Evolutionary conservation across 192 early-diverging fungal genomes (phyloP).

Genomic region (Backusella psychrophila): DNA sequence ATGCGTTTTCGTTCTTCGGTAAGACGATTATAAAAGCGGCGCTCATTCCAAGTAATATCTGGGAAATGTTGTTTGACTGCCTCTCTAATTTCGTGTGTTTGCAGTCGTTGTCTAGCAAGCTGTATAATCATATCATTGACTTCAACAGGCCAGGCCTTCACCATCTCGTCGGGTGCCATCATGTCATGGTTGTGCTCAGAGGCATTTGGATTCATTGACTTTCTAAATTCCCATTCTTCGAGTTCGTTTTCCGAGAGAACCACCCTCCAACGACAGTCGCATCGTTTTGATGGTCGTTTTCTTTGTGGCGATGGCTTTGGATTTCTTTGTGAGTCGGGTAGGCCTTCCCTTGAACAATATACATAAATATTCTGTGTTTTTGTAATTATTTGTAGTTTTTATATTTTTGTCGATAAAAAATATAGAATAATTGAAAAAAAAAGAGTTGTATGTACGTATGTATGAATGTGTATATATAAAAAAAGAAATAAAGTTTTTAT

Average conservation of each 20-base stretch:
- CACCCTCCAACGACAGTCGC: constrained; percentile 60
- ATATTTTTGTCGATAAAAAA: neutral
- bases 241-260: constrained; percentile 55
- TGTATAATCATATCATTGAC: constrained; percentile 52
- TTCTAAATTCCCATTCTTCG: constrained; percentile 52
- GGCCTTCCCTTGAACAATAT: constrained; percentile 60
- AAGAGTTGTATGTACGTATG: neutral
- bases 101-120: constrained; percentile 45
- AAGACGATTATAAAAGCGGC: constrained; percentile 59
- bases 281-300: constrained; percentile 53
- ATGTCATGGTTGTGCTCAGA: constrained; percentile 57
- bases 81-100: constrained; percentile 42
- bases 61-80: constrained; percentile 52
- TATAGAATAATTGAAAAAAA: neutral
- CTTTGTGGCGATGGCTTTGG: constrained; percentile 51
- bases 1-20: constrained; percentile 58
- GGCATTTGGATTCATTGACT: constrained; percentile 51
- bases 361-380: constrained; percentile 54
- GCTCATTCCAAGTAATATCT: constrained; percentile 55
- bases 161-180: constrained; percentile 52
- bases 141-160: constrained; percentile 49
- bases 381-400: neutral
- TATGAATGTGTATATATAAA: neutral
- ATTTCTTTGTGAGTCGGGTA: constrained; percentile 53
- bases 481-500: constrained; percentile 4